phyloP scores from a whole-genome alignment of 2,329 filamentous ascomycete genomes.

The Fusarium multiceps region DNA sequence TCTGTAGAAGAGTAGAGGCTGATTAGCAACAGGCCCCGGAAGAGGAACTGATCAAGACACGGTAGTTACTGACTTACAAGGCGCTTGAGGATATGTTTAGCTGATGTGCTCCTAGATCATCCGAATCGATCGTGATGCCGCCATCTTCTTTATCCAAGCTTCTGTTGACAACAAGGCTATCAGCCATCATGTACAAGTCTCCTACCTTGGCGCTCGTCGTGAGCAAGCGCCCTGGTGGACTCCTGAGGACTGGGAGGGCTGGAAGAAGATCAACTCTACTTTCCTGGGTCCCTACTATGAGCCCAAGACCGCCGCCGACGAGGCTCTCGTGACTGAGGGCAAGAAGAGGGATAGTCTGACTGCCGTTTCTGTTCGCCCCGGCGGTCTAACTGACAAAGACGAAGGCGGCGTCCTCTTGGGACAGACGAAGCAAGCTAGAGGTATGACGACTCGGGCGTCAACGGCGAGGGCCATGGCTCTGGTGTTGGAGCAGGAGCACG shows the following conservation, averaged over 20 bases:
- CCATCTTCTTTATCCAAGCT: constrained; percentile 40
- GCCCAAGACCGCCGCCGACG: constrained; percentile 67
- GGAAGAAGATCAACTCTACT: constrained; percentile 53
- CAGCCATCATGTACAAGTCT: constrained; percentile 70
- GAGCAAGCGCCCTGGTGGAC: constrained; percentile 63
- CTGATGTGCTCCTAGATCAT: constrained; percentile 35
- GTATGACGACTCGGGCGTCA: constrained; percentile 63
- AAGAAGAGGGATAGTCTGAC: constrained; percentile 53
- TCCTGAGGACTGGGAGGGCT: constrained; percentile 56
- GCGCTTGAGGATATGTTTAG: background rate
- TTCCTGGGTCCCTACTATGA: constrained; percentile 61
- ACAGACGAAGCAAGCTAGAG: constrained; percentile 50
- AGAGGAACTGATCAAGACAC: constrained; percentile 55
- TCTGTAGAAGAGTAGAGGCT: constrained; percentile 12
- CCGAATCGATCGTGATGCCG: constrained; percentile 44
- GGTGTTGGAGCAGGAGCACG: constrained; percentile 56
- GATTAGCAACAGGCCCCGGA: constrained; percentile 35
- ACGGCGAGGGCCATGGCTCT: constrained; percentile 66
- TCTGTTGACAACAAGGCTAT: constrained; percentile 49
- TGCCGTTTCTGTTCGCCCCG: constrained; percentile 63
- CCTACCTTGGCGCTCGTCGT: constrained; percentile 64
- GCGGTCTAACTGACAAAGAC: constrained; percentile 57
- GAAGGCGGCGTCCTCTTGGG: constrained; percentile 58
- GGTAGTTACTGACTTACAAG: constrained; percentile 16
- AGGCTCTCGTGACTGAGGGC: constrained; percentile 59